Percentiles rank a stretch among this genome's conserved stretches.
Conservation (phyloP, 208 protist species). For the Wallacemonas sp. region DNA sequence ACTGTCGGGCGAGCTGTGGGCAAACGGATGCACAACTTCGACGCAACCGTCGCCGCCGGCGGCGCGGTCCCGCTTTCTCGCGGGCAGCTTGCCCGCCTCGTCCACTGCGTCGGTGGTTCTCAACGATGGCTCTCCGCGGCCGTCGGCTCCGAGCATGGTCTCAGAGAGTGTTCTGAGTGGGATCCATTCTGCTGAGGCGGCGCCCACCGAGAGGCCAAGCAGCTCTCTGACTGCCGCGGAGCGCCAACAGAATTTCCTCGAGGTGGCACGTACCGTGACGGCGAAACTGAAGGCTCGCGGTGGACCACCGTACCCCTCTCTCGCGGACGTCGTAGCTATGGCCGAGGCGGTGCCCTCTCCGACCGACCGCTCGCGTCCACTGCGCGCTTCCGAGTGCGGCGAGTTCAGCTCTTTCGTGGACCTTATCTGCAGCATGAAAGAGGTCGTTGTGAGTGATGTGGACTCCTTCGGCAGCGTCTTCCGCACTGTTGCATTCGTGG, state of each 20-base stretch:
- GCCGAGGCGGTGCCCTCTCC: not conserved
- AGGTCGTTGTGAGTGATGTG: not conserved
- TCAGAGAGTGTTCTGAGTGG: too few relatives aligned
- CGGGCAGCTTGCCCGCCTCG: too few relatives aligned
- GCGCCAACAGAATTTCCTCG: not conserved
- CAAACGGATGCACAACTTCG: too few relatives aligned
- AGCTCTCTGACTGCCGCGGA: too few relatives aligned
- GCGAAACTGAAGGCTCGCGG: not conserved
- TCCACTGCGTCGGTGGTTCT: too few relatives aligned
- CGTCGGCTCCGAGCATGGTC: too few relatives aligned
- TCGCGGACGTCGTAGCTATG: not conserved
- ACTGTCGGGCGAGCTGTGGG: too few relatives aligned
- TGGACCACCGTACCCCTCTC: not conserved
- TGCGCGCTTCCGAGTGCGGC: not conserved
- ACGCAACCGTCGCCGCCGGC: too few relatives aligned
- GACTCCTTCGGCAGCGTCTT: not conserved
- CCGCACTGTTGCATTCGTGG: not conserved
- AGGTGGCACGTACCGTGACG: not conserved
- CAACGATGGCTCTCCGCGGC: too few relatives aligned
- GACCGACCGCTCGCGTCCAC: not conserved
- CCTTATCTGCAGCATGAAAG: not conserved
- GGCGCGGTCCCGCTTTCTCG: too few relatives aligned
- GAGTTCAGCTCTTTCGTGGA: not conserved
- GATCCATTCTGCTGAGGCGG: too few relatives aligned
- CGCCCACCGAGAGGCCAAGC: too few relatives aligned